phyloP scores from a whole-genome alignment of 768 basidiomycete species.

The Cystobasidium tubakii region DNA sequence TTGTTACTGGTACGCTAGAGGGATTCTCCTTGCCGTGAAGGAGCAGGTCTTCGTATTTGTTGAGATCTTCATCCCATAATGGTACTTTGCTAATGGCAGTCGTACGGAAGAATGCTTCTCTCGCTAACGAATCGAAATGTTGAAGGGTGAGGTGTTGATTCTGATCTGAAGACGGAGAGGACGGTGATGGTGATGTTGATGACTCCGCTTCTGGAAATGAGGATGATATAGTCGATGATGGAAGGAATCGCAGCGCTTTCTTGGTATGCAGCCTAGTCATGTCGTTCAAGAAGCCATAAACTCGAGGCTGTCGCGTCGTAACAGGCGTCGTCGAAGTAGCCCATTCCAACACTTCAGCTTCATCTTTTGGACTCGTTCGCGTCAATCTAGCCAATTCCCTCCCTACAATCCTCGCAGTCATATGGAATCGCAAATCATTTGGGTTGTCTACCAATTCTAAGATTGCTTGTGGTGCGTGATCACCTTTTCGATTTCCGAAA shows the following conservation, averaged over 20 bases:
- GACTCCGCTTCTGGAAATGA: not conserved
- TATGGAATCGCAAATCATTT: slow-evolving; percentile 75
- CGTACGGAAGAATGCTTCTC: slow-evolving; percentile 29
- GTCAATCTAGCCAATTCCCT: slow-evolving; percentile 59
- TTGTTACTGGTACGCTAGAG: slow-evolving; percentile 4
- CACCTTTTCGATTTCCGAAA: slow-evolving; percentile 79
- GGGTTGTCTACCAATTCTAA: slow-evolving; percentile 94
- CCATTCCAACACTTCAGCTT: not conserved
- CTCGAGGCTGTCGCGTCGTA: not conserved
- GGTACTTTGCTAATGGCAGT: slow-evolving; percentile 30
- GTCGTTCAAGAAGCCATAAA: slow-evolving; percentile 22
- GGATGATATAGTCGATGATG: not conserved
- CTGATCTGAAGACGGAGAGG: not conserved
- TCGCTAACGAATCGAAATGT: not conserved
- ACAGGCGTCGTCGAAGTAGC: not conserved
- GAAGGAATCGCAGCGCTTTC: slow-evolving; percentile 43
- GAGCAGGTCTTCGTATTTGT: not conserved
- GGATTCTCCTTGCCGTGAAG: not conserved
- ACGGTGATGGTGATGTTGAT: not conserved
- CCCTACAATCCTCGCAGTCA: slow-evolving; percentile 79
- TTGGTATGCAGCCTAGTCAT: slow-evolving; percentile 41
- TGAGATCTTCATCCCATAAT: slow-evolving; percentile 3
- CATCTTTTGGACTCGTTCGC: not conserved
- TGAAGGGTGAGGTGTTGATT: not conserved
- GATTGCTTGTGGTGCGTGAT: slow-evolving; percentile 87